Evolutionary conservation across 2,329 filamentous ascomycete species (phyloP).

Genomic region (Chaetothyriales sp.): DNA sequence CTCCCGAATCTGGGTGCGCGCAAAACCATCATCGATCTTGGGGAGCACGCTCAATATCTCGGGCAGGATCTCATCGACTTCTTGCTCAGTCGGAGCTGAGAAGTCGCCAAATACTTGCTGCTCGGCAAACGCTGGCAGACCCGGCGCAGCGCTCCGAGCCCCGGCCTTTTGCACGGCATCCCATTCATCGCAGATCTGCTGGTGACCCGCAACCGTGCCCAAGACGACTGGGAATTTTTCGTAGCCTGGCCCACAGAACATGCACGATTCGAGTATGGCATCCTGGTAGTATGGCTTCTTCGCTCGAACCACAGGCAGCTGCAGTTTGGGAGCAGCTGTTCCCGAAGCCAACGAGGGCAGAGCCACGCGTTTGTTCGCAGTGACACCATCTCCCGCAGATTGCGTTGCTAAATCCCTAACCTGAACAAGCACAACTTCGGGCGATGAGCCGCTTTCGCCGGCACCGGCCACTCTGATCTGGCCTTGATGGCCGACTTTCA

Average conservation of each 20-base stretch:
- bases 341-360: background rate
- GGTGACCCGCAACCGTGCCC: constrained; percentile 10
- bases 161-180: constrained; percentile 1
- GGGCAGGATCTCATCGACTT: background rate
- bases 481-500: background rate
- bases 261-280: constrained; percentile 8
- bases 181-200: constrained; percentile 15
- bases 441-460: background rate
- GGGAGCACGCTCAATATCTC: background rate
- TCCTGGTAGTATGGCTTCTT: constrained; percentile 17
- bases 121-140: constrained; percentile 1
- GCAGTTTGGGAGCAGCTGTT: background rate
- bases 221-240: constrained; percentile 16
- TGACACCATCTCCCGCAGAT: background rate
- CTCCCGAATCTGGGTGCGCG: constrained; percentile 3
- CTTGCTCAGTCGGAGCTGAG: background rate
- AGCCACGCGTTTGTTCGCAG: background rate
- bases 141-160: constrained; percentile 7
- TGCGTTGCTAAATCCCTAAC: background rate
- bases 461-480: background rate
- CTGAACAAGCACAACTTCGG: background rate
- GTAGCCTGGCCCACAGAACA: constrained; percentile 17
- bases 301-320: background rate
- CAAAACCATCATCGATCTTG: background rate
- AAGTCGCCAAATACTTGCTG: background rate